Percentiles rank a stretch among this genome's conserved stretches.
Conservation (phyloP, 257 asterid genomes). For the Nemophila menziesii region DNA sequence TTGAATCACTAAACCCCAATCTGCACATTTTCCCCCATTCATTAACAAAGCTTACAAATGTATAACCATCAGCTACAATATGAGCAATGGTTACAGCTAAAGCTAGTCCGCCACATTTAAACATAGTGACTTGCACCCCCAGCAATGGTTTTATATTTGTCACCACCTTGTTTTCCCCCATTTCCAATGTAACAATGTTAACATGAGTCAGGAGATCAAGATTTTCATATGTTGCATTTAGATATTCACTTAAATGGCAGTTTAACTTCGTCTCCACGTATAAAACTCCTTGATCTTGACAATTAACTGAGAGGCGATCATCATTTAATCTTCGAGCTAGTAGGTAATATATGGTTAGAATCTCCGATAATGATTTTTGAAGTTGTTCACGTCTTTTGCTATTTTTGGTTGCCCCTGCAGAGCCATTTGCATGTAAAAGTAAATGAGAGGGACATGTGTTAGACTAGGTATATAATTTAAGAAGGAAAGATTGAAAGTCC, state of each 20-base stretch:
- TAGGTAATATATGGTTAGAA: slow-evolving; percentile 24
- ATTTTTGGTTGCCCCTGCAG: not conserved
- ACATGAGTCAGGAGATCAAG: not conserved
- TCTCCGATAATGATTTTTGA: slow-evolving; percentile 18
- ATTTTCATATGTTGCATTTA: not conserved
- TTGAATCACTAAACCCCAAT: not conserved
- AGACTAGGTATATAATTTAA: slow-evolving; percentile 33
- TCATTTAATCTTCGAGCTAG: slow-evolving; percentile 22
- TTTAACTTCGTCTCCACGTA: slow-evolving; percentile 17
- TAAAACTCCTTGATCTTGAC: slow-evolving; percentile 27
- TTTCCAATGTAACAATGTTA: slow-evolving; percentile 5
- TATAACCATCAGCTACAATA: slow-evolving; percentile 1
- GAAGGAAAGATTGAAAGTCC: slow-evolving; percentile 21
- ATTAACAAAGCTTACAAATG: slow-evolving; percentile 1
- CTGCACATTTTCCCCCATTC: slow-evolving; percentile 11
- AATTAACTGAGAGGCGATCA: slow-evolving; percentile 14
- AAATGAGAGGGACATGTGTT: slow-evolving; percentile 14
- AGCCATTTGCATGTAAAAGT: slow-evolving; percentile 9
- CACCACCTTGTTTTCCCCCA: not conserved
- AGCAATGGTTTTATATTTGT: slow-evolving; percentile 3
- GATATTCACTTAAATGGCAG: not conserved
- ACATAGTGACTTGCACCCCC: slow-evolving; percentile 7
- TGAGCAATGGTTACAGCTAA: slow-evolving; percentile 2
- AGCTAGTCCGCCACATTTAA: slow-evolving; percentile 13
- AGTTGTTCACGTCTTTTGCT: slow-evolving; percentile 10